Conservation (phyloP, 2,329 filamentous ascomycete genomes). For the Cercospora brassicicola region DNA sequence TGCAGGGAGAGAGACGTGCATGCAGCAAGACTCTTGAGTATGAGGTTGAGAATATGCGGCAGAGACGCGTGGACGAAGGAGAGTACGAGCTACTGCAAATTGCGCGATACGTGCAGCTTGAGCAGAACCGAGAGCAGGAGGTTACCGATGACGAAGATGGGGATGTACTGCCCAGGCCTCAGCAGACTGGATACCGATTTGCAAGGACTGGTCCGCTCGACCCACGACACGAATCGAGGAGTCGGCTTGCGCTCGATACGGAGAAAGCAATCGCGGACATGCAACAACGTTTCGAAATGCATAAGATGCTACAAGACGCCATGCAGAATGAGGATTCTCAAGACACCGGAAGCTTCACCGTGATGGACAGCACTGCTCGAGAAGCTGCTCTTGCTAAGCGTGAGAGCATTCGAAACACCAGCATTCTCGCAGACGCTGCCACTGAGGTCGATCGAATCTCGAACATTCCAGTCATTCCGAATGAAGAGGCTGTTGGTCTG, state of each 20-base stretch:
- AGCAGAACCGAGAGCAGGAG: conserved; percentile 9
- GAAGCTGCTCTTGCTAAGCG: conserved; percentile 43
- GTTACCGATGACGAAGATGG: conserved; percentile 42
- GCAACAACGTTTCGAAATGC: conserved; percentile 29
- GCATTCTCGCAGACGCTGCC: conserved; percentile 42
- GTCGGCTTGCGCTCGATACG: conserved; percentile 32
- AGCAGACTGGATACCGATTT: conserved; percentile 36
- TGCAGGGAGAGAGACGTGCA: conserved; percentile 42
- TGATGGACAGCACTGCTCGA: conserved; percentile 44
- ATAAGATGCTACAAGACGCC: conserved; percentile 24
- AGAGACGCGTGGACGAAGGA: conserved; percentile 33
- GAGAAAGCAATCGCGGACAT: conserved; percentile 29
- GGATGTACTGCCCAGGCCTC: conserved; percentile 41
- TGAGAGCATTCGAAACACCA: conserved; percentile 37
- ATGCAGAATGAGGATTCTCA: conserved; percentile 33
- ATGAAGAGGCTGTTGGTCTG: conserved; percentile 46
- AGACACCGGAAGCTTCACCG: conserved; percentile 40
- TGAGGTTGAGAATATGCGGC: conserved; percentile 36
- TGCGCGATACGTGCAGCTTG: conserved; percentile 27
- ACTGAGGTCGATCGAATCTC: conserved; percentile 34
- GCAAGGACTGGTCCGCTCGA: conserved; percentile 29
- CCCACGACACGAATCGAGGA: conserved; percentile 34
- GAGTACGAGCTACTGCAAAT: conserved; percentile 36
- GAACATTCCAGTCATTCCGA: conserved; percentile 30
- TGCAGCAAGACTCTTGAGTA: conserved; percentile 37